Evolutionary conservation across 2,329 filamentous ascomycete species (phyloP), one percentile per base, ranked within the genome.

Genomic region (Fusarium verrucosum): DNA sequence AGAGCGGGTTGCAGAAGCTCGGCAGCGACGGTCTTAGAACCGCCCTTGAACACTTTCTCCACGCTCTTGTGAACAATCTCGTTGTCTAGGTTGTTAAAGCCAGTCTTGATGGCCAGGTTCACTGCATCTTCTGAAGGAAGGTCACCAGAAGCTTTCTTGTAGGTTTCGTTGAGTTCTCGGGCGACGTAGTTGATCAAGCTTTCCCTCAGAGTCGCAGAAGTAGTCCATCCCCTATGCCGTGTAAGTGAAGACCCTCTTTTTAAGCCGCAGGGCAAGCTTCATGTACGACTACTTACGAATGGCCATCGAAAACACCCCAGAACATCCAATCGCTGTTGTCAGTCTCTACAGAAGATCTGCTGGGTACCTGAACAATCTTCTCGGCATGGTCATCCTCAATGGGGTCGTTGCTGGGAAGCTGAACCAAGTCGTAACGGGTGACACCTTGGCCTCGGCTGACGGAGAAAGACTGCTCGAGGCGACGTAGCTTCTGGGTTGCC

Each of bases 311-410:
- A 17, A 99, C 94, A 56, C 94, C 95, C 95, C 96, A 99, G 77
- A 99, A 99, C 93, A 98, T 98, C 95, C 95, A 99, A 78, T 99
- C 96, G 62, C 86, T 92, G 58, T 83, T 87, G 17, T 84, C 82
- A 33, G 83, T 76, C 30, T 75, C 70, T 20, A 73, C 71, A 22
- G 71, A 71, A 78, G 74, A 85, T 79, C 71, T 85, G 50, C 85
- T 84, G 6, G 92, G 90, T 10, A 97, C 87, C 77, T 98, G 92
- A 42, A 99, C 92, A 72, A 98, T 97, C 84, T 97, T 96, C 80
- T 99, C 95, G 49, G 94, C 92, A 74, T 99, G 95, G 74, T 99
- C 96, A 73, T 99, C 95, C 80, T 99, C 95, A 58, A 99, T 99
- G 0, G 95, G 95, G 71, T 96, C 92, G 76, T 99, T 99, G 81